A percentile compares a stretch with the other conserved stretches of the same genome.
phyloP scores from a whole-genome alignment of 345 rosid species.

The Salix koriyanagi region DNA sequence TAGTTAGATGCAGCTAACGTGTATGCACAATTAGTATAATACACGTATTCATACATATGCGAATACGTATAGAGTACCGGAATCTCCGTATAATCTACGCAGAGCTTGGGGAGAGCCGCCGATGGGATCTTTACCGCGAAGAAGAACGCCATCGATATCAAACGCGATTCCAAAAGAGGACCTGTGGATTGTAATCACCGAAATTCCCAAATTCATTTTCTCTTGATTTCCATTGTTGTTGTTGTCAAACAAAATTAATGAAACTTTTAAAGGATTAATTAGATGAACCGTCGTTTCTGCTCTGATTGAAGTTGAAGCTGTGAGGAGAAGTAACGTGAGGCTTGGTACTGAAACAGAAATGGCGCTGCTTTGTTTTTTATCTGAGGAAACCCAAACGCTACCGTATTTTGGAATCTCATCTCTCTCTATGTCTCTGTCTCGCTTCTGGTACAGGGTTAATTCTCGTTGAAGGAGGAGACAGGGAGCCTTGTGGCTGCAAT shows the following conservation, averaged over 20 bases:
- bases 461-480: background rate
- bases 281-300: background rate
- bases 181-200: constrained; percentile 19
- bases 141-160: constrained; percentile 50
- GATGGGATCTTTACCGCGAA: constrained; percentile 36
- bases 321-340: constrained; percentile 3
- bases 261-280: background rate
- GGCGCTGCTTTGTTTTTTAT: background rate
- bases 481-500: background rate
- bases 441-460: background rate
- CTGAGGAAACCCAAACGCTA: background rate
- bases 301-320: background rate
- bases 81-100: constrained; percentile 29
- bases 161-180: constrained; percentile 46
- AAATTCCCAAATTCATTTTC: background rate
- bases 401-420: constrained; percentile 3
- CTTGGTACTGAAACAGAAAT: constrained; percentile 5
- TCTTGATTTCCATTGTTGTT: background rate
- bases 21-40: background rate
- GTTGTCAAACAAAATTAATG: background rate
- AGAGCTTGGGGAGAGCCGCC: constrained; percentile 46
- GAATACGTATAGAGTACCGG: constrained; percentile 16
- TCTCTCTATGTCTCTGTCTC: background rate
- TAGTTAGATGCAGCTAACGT: background rate
- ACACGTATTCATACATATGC: background rate